phyloP scores from a whole-genome alignment of 2,329 filamentous ascomycete genomes.

The Sordariomycetes sp. region DNA sequence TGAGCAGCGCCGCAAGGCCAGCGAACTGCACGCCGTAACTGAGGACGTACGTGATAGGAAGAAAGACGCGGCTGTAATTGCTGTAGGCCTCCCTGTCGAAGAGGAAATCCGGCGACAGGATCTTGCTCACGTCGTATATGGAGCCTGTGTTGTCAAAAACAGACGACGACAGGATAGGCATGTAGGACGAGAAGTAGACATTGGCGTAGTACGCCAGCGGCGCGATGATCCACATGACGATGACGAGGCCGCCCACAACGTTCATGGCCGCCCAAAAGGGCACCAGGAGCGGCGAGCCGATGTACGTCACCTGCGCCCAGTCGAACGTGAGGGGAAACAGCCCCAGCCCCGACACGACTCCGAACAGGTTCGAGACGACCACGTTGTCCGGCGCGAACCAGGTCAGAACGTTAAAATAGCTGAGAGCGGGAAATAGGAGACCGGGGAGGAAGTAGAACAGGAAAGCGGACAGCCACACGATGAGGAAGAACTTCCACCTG shows the following conservation, averaged over 20 bases:
- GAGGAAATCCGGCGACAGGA: conserved; percentile 63
- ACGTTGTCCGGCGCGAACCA: conserved; percentile 82
- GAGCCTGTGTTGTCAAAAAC: conserved; percentile 78
- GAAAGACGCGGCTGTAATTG: conserved; percentile 70
- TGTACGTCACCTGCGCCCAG: conserved; percentile 83
- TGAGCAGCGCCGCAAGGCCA: conserved; percentile 63
- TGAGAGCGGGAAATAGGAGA: conserved; percentile 68
- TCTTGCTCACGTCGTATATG: conserved; percentile 69
- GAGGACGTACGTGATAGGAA: conserved; percentile 77
- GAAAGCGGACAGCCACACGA: conserved; percentile 58
- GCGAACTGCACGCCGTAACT: conserved; percentile 83
- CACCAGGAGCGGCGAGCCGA: conserved; percentile 71
- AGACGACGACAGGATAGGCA: conserved; percentile 73
- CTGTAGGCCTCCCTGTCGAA: conserved; percentile 68
- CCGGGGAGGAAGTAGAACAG: conserved; percentile 78
- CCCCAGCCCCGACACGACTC: conserved; percentile 71
- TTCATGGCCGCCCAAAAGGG: conserved; percentile 83
- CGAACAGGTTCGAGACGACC: conserved; percentile 77
- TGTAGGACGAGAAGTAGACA: conserved; percentile 66
- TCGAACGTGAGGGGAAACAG: conserved; percentile 81
- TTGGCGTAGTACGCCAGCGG: conserved; percentile 74
- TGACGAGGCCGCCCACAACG: conserved; percentile 63
- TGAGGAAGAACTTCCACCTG: conserved; percentile 72
- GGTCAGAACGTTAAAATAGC: conserved; percentile 79
- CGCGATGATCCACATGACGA: conserved; percentile 77